A percentile compares a stretch with the other conserved stretches of the same genome.
Conservation (phyloP, 2,329 filamentous ascomycete genomes). For the Achaetomium macrosporum region DNA sequence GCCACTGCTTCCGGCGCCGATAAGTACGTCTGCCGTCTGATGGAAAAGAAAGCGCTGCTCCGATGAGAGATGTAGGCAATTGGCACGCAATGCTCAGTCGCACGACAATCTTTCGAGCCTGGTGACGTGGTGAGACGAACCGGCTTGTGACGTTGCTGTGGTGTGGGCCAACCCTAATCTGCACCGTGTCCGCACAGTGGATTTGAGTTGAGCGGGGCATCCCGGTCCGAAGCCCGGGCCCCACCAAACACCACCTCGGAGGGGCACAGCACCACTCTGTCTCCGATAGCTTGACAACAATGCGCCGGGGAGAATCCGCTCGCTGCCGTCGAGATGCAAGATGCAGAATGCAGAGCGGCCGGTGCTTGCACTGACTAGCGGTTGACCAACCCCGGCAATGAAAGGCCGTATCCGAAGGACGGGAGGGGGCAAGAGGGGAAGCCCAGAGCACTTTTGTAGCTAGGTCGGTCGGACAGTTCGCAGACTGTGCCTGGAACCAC, state of each 20-base stretch:
- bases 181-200: slow-evolving; percentile 12
- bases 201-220: background rate
- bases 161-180: background rate
- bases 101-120: background rate
- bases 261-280: background rate
- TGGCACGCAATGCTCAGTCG: background rate
- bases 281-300: background rate
- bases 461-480: background rate
- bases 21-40: no score
- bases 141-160: background rate
- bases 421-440: background rate
- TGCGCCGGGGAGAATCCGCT: background rate
- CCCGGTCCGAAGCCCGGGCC: background rate
- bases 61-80: no score
- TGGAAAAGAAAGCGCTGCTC: no score
- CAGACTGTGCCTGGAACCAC: slow-evolving; percentile 5
- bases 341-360: background rate
- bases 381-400: background rate
- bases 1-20: no score
- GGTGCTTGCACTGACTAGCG: background rate
- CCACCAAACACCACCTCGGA: slow-evolving; percentile 3
- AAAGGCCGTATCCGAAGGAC: background rate
- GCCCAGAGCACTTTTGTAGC: background rate
- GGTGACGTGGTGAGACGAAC: background rate
- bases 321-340: background rate